These are phyloP conservation scores for Stephanodiscus minutulus DNA, from an alignment of 108 stramenopile genomes.

Conservation along the genomic window DNA sequence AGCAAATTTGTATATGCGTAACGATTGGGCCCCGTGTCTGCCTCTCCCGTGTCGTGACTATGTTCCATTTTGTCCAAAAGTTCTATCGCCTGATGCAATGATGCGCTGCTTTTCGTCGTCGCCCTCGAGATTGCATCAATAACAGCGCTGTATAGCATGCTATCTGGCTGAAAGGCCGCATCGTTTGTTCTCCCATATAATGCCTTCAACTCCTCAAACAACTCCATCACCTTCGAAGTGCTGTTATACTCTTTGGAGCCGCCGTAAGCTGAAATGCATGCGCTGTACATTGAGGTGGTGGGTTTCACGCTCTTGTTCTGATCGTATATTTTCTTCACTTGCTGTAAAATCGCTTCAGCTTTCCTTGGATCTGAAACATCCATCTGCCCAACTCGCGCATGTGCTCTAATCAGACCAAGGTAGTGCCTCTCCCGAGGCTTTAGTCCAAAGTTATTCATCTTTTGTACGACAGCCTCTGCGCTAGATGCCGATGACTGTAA, in stretches of 20 bases:
- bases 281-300: slow-evolving; percentile 29
- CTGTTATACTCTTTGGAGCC: slow-evolving; percentile 20
- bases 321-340: slow-evolving; percentile 34
- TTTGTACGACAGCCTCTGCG: slow-evolving; percentile 17
- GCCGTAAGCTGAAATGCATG: slow-evolving; percentile 39
- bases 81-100: slow-evolving; percentile 13
- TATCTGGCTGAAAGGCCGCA: slow-evolving; percentile 37
- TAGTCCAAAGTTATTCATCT: slow-evolving; percentile 32
- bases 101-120: slow-evolving; percentile 14
- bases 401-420: slow-evolving; percentile 26
- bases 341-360: slow-evolving; percentile 29
- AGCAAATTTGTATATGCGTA: slow-evolving; percentile 45
- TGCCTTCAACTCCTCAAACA: slow-evolving; percentile 32
- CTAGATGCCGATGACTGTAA: slow-evolving; percentile 1
- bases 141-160: slow-evolving; percentile 31
- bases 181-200: slow-evolving; percentile 39
- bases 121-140: slow-evolving; percentile 40
- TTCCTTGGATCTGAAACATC: slow-evolving; percentile 25
- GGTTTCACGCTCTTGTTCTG: slow-evolving; percentile 43
- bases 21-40: slow-evolving; percentile 29
- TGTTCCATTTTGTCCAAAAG: slow-evolving; percentile 45
- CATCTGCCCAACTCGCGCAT: slow-evolving; percentile 18
- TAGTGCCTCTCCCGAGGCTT: slow-evolving; percentile 39
- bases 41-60: slow-evolving; percentile 22
- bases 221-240: slow-evolving; percentile 25